phyloP scores from a whole-genome alignment of 2,329 filamentous ascomycete species.

The Xylariaceae sp. region DNA sequence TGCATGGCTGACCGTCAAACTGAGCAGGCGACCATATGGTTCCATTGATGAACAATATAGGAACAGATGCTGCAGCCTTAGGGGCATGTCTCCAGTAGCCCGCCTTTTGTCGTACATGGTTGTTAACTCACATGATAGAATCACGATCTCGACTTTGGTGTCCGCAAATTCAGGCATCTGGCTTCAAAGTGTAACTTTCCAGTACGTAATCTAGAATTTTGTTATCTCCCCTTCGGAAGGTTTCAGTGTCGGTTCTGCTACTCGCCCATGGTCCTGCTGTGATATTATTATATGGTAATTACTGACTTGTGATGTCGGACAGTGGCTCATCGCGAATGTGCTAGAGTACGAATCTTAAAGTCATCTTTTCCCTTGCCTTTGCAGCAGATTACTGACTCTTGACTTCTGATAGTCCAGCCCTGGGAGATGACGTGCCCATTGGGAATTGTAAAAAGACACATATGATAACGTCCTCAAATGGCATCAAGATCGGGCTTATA shows the following conservation, averaged over 20 bases:
- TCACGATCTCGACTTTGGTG: slow-evolving; percentile 92
- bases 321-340: slow-evolving; percentile 87
- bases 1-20: not conserved
- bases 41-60: slow-evolving; percentile 77
- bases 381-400: slow-evolving; percentile 10
- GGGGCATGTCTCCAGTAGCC: slow-evolving; percentile 60
- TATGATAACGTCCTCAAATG: slow-evolving; percentile 81
- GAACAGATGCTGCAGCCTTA: slow-evolving; percentile 81
- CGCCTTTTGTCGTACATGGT: slow-evolving; percentile 9
- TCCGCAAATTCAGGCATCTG: slow-evolving; percentile 78
- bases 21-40: slow-evolving; percentile 79
- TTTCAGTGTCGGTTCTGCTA: not conserved
- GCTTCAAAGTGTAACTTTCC: slow-evolving; percentile 80
- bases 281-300: not conserved
- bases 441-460: slow-evolving; percentile 77
- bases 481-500: slow-evolving; percentile 84
- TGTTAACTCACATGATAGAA: slow-evolving; percentile 60
- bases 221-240: not conserved
- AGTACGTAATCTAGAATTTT: slow-evolving; percentile 4
- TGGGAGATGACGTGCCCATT: slow-evolving; percentile 77
- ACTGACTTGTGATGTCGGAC: not conserved
- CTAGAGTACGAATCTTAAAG: slow-evolving; percentile 58
- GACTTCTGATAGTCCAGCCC: slow-evolving; percentile 57
- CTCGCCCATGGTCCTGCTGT: not conserved
- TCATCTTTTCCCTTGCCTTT: not conserved